phyloP scores from a whole-genome alignment of 345 rosid species.

The Brassica cretica region DNA sequence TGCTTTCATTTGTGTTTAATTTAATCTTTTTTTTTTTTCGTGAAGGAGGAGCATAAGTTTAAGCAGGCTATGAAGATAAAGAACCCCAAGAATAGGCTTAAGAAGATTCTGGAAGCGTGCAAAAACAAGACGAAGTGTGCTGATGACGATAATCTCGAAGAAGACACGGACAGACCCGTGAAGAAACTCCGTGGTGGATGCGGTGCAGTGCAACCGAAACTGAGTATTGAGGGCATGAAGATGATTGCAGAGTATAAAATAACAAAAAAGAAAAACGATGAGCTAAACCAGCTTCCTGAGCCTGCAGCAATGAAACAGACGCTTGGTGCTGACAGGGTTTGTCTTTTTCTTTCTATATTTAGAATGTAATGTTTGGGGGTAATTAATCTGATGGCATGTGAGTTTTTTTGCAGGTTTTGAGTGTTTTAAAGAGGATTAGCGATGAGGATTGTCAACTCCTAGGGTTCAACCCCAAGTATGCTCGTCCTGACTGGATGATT shows the following conservation, averaged over 20 bases:
- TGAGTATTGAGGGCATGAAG: constrained; percentile 94
- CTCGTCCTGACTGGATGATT: constrained; percentile 99
- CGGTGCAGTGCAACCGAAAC: constrained; percentile 90
- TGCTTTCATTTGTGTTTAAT: neutral
- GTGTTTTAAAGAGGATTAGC: constrained; percentile 92
- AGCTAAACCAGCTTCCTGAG: constrained; percentile 92
- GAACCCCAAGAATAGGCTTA: constrained; percentile 87
- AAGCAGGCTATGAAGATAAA: constrained; percentile 91
- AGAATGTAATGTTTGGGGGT: neutral
- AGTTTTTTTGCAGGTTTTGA: constrained; percentile 61
- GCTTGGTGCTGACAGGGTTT: constrained; percentile 88
- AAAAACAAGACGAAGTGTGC: constrained; percentile 89
- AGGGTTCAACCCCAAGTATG: constrained; percentile 93
- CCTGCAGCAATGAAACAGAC: constrained; percentile 94
- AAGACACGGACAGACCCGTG: constrained; percentile 70
- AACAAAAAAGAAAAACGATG: constrained; percentile 76
- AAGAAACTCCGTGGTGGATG: constrained; percentile 90
- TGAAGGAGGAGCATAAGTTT: constrained; percentile 92
- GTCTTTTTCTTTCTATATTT: neutral
- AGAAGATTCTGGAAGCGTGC: constrained; percentile 86
- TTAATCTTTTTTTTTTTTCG: constrained; percentile 26
- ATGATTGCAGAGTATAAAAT: constrained; percentile 87
- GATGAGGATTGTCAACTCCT: constrained; percentile 84
- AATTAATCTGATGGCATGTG: constrained; percentile 20
- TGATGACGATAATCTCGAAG: constrained; percentile 81